A percentile compares a stretch with the other conserved stretches of the same genome.
Conservation (phyloP, 208 protist genomes). For the Wallacemonas collosoma region DNA sequence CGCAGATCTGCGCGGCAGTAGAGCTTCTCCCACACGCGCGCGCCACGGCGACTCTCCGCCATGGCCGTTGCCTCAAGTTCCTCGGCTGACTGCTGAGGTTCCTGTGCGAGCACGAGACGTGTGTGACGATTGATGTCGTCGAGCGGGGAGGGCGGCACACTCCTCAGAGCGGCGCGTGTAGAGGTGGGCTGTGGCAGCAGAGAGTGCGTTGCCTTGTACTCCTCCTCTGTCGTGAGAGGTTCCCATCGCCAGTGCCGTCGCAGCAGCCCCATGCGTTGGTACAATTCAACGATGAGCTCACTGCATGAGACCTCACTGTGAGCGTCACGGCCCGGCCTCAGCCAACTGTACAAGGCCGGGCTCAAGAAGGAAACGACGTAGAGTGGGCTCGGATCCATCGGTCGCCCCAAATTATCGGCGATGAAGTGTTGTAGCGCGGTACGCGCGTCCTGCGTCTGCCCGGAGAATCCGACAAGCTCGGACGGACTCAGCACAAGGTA, state of each 20-base stretch:
- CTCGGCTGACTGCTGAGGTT: background rate
- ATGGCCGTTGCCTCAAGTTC: background rate
- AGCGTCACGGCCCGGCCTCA: slow-evolving; percentile 5
- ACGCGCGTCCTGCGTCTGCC: background rate
- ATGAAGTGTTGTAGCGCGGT: slow-evolving; percentile 7
- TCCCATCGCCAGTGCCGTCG: slow-evolving; percentile 48
- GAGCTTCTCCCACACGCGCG: slow-evolving; percentile 37
- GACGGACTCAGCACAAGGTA: background rate
- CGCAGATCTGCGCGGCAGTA: slow-evolving; percentile 33
- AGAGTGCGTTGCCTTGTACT: background rate
- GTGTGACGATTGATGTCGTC: background rate
- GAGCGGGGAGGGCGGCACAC: no score
- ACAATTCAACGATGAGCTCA: slow-evolving; percentile 74
- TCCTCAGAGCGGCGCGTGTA: no score
- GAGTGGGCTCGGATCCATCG: slow-evolving; percentile 26
- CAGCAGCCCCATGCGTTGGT: slow-evolving; percentile 64
- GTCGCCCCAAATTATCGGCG: slow-evolving; percentile 8
- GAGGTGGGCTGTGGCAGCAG: no score
- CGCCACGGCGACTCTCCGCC: slow-evolving; percentile 1
- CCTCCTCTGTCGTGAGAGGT: slow-evolving; percentile 16
- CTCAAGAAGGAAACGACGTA: slow-evolving; percentile 35
- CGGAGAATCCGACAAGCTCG: slow-evolving; percentile 20
- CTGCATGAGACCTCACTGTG: slow-evolving; percentile 32
- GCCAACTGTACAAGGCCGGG: slow-evolving; percentile 38
- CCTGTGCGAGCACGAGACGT: background rate